Evolutionary conservation across 192 early-diverging fungal genomes (phyloP).

Genomic region (Lobosporangium transversale): DNA sequence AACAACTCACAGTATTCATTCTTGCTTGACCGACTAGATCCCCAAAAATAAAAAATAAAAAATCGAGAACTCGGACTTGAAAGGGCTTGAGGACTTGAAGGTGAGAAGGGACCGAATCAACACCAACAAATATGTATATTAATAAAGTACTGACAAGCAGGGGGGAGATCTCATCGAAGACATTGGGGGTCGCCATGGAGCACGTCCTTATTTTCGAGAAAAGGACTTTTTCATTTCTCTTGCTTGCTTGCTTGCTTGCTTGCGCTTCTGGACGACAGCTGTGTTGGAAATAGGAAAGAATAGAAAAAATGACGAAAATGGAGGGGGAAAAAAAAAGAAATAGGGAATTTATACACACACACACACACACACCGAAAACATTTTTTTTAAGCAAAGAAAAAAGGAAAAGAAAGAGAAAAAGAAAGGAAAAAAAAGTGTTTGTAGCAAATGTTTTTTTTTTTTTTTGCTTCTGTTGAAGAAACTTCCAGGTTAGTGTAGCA

Average conservation of each 20-base stretch:
- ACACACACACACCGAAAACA: no score
- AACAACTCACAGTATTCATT: slow-evolving; percentile 15
- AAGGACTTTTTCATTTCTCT: not conserved
- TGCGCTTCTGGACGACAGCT: no score
- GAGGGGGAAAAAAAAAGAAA: slow-evolving; percentile 2
- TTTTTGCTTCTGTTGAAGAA: slow-evolving; percentile 57
- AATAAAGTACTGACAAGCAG: not conserved
- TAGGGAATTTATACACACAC: slow-evolving; percentile 11
- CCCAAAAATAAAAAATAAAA: not conserved
- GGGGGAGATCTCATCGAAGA: not conserved
- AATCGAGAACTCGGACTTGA: no score
- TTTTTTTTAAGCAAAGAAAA: slow-evolving; percentile 17
- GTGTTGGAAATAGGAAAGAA: no score
- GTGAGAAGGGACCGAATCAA: not conserved
- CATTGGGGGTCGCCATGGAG: no score
- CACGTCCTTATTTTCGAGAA: no score
- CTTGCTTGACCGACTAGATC: not conserved
- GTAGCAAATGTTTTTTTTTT: no score
- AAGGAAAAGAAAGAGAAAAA: not conserved
- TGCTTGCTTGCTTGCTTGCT: slow-evolving; percentile 1
- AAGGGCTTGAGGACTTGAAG: not conserved
- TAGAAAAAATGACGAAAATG: not conserved
- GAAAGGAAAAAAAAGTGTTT: slow-evolving; percentile 11
- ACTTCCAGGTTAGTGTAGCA: slow-evolving; percentile 52
- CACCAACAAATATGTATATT: slow-evolving; percentile 3